phyloP scores from a whole-genome alignment of 495 filamentous ascomycete genomes.

The Evernia prunastri region DNA sequence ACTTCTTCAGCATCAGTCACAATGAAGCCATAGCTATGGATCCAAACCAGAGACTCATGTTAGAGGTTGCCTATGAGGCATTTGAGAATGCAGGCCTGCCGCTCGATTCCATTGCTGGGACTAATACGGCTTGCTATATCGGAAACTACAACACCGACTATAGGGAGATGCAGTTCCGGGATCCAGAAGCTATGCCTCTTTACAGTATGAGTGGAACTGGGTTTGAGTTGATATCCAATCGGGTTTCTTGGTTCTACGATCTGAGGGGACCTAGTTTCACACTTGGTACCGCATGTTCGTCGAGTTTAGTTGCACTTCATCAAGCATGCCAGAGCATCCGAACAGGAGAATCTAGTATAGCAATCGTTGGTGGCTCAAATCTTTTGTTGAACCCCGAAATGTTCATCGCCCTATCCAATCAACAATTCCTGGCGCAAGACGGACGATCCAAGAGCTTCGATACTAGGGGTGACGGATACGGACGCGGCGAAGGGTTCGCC shows the following conservation, averaged over 20 bases:
- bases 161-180: conserved; percentile 8
- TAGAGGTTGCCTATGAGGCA: conserved; percentile 56
- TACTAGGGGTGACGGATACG: conserved; percentile 31
- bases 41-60: conserved; percentile 46
- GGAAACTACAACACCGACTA: conserved; percentile 18
- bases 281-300: conserved; percentile 48
- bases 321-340: conserved; percentile 39
- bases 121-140: conserved; percentile 13
- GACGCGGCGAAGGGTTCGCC: conserved; percentile 38
- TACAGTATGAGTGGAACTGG: conserved; percentile 10
- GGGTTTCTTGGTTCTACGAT: conserved; percentile 46
- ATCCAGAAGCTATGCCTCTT: conserved; percentile 5
- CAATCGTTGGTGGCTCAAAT: conserved; percentile 24
- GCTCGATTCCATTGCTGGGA: conserved; percentile 8
- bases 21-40: conserved; percentile 46
- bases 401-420: conserved; percentile 12
- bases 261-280: conserved; percentile 43
- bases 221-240: conserved; percentile 36
- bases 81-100: conserved; percentile 43
- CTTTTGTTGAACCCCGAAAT: conserved; percentile 25
- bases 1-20: conserved; percentile 50
- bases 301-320: conserved; percentile 39
- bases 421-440: conserved; percentile 29
- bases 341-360: conserved; percentile 36
- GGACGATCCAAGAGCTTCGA: conserved; percentile 38